Evolutionary conservation across 441 rosid species (phyloP).

Genomic region (Gossypium trilobum): DNA sequence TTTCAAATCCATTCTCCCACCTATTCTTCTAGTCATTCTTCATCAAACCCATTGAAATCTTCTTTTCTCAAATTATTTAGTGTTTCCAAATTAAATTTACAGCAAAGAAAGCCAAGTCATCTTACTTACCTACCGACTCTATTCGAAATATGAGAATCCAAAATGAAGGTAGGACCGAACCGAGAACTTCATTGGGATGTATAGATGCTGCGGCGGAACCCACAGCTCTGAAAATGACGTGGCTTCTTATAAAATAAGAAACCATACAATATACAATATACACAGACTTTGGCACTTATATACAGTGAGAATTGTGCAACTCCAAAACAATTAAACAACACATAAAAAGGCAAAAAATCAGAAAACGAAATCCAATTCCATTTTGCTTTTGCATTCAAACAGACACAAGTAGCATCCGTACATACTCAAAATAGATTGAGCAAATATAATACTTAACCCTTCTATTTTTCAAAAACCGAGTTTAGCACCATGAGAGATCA

Average conservation of each 20-base stretch:
- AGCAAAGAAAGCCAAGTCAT: not conserved
- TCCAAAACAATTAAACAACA: not conserved
- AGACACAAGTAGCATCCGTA: not conserved
- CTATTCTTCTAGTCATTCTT: not conserved
- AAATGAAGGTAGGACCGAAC: slow-evolving; percentile 21
- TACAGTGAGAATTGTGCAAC: not conserved
- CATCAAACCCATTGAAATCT: not conserved
- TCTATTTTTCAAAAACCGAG: not conserved
- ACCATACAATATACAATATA: no score
- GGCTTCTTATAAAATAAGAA: no score
- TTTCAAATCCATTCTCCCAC: no score
- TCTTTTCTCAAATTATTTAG: not conserved
- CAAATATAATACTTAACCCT: not conserved
- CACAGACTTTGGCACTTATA: not conserved
- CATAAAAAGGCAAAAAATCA: not conserved
- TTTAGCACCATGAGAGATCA: slow-evolving; percentile 17
- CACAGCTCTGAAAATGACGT: slow-evolving; percentile 6
- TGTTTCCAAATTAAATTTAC: not conserved
- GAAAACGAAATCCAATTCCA: not conserved
- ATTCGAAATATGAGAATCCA: slow-evolving; percentile 29
- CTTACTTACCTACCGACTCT: not conserved
- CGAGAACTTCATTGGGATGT: slow-evolving; percentile 18
- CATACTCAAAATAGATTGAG: not conserved
- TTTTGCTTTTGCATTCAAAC: not conserved
- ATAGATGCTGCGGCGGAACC: slow-evolving; percentile 14